These are phyloP conservation scores for Amaranthus cruentus DNA, from an alignment of 148 eudicot genomes.

Conservation along the genomic window DNA sequence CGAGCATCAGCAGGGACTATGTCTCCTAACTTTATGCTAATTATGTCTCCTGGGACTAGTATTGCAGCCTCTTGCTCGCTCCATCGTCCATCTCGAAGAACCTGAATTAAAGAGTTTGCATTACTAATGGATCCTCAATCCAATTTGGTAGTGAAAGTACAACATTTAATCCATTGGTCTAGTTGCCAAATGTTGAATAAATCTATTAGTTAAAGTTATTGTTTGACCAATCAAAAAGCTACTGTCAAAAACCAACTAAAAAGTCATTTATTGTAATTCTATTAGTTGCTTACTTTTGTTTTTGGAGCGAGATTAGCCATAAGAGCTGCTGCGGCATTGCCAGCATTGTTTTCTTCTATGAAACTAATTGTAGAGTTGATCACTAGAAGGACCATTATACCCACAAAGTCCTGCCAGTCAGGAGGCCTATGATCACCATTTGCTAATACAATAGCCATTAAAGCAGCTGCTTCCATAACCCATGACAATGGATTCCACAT, in stretches of 20 bases:
- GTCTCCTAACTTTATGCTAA: constrained; percentile 66
- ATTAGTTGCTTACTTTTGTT: constrained; percentile 40
- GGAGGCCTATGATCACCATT: constrained; percentile 56
- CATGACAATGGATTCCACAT: constrained; percentile 77
- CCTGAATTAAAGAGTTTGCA: constrained; percentile 28
- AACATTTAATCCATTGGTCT: not conserved
- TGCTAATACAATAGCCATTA: constrained; percentile 59
- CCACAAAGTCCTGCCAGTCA: constrained; percentile 69
- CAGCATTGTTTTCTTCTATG: constrained; percentile 75
- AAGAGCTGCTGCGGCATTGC: constrained; percentile 71
- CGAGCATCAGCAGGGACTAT: constrained; percentile 78
- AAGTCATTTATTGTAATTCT: not conserved
- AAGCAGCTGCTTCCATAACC: constrained; percentile 67
- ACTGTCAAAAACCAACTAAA: too few relatives aligned
- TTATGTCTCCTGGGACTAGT: constrained; percentile 65
- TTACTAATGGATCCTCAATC: not conserved
- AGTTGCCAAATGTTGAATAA: too few relatives aligned
- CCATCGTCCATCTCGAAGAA: constrained; percentile 63
- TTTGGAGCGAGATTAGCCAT: constrained; percentile 80
- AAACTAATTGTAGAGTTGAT: constrained; percentile 73
- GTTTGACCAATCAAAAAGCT: too few relatives aligned
- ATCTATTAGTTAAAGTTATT: too few relatives aligned
- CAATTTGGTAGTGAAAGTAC: not conserved
- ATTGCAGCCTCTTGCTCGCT: constrained; percentile 58
- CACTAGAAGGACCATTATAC: constrained; percentile 48